These are phyloP conservation scores for Xerocomus potaroensis DNA, from an alignment of 768 basidiomycete species.

Conservation along the genomic window DNA sequence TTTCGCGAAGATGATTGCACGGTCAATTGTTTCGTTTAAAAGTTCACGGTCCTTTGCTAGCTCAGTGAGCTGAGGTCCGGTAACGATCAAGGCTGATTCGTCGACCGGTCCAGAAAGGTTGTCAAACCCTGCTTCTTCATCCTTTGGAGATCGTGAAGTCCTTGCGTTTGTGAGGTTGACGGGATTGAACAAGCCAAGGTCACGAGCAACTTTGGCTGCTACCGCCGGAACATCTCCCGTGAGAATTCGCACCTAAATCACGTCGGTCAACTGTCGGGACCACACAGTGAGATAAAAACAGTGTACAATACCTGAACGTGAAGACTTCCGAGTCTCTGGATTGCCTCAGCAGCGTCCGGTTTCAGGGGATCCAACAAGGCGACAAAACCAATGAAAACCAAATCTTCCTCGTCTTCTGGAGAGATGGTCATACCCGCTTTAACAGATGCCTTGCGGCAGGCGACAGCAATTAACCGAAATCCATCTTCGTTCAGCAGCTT, in stretches of 20 bases:
- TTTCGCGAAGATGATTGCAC: constrained; percentile 30
- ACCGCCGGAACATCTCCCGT: constrained; percentile 34
- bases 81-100: constrained; percentile 26
- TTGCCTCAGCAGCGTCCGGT: constrained; percentile 30
- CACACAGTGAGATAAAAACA: neutral
- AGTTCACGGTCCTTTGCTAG: constrained; percentile 28
- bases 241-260: constrained; percentile 31
- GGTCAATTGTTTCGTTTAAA: constrained; percentile 26
- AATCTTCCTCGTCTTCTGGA: constrained; percentile 25
- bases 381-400: constrained; percentile 28
- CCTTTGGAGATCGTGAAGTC: constrained; percentile 14
- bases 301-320: constrained; percentile 27
- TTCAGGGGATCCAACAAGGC: constrained; percentile 30
- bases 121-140: constrained; percentile 22
- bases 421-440: constrained; percentile 18
- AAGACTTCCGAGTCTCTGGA: constrained; percentile 23
- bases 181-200: constrained; percentile 30
- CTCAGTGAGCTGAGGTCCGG: constrained; percentile 25
- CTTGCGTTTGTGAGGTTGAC: constrained; percentile 12
- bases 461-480: constrained; percentile 28
- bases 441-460: constrained; percentile 18
- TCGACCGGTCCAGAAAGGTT: constrained; percentile 2
- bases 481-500: constrained; percentile 30
- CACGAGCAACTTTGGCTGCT: constrained; percentile 36
- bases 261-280: constrained; percentile 4